phyloP scores from a whole-genome alignment of 2,329 filamentous ascomycete species.

The Mycogone perniciosa region DNA sequence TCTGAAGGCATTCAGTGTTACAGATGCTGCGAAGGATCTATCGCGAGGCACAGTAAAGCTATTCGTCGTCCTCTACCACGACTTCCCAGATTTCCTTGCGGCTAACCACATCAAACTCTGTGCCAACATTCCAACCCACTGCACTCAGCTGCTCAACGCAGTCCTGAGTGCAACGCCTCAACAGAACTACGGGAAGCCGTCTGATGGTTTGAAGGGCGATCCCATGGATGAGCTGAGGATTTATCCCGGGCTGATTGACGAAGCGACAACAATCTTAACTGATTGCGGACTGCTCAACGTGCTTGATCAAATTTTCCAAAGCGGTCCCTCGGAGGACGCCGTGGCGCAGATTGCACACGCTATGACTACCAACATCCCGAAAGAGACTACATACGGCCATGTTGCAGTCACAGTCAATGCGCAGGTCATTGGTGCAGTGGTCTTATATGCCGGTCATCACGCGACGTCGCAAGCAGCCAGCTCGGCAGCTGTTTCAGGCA shows the following conservation, averaged over 20 bases:
- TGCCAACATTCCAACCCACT: conserved; percentile 74
- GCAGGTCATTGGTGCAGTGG: conserved; percentile 69
- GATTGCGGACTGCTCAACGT: conserved; percentile 51
- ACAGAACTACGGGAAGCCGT: conserved; percentile 56
- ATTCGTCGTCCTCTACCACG: conserved; percentile 79
- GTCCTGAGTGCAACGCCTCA: conserved; percentile 78
- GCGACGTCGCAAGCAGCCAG: conserved; percentile 57
- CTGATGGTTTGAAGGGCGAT: conserved; percentile 69
- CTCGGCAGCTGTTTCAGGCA: conserved; percentile 40
- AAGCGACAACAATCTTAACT: conserved; percentile 51
- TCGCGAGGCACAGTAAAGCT: conserved; percentile 81
- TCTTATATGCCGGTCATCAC: conserved; percentile 73
- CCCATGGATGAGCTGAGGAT: conserved; percentile 67
- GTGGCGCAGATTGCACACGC: conserved; percentile 71
- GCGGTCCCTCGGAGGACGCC: conserved; percentile 62
- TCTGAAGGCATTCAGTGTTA: conserved; percentile 65
- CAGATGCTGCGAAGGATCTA: conserved; percentile 68
- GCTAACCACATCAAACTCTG: conserved; percentile 80
- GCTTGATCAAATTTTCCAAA: conserved; percentile 52
- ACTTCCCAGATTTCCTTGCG: conserved; percentile 88
- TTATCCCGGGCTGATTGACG: conserved; percentile 57
- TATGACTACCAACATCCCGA: conserved; percentile 54
- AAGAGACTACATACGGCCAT: conserved; percentile 59
- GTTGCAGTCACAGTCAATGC: conserved; percentile 63
- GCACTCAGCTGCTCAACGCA: conserved; percentile 81